Evolutionary conservation across 1,139 yeast genomes (phyloP).

Genomic region (Pichia sp.): DNA sequence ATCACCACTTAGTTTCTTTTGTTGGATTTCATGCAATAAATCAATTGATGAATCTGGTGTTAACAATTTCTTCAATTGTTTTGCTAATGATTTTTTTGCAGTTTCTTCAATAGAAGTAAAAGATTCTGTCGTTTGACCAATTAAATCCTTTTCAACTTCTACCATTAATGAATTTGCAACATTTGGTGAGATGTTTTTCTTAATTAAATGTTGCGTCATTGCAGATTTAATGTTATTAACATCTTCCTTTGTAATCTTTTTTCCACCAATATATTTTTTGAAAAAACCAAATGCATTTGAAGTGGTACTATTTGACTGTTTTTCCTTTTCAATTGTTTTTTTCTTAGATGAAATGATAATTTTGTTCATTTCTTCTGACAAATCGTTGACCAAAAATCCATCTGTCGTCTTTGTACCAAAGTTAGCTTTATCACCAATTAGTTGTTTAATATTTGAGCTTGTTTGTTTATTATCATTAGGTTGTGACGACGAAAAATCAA

Average conservation of each 20-base stretch:
- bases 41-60: constrained; percentile 94
- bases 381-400: constrained; percentile 47
- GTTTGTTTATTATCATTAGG: constrained; percentile 10
- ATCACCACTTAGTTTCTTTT: constrained; percentile 33
- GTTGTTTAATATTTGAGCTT: constrained; percentile 25
- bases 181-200: constrained; percentile 48
- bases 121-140: constrained; percentile 59
- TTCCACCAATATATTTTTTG: constrained; percentile 53
- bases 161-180: constrained; percentile 52
- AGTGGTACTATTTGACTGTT: constrained; percentile 24
- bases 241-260: constrained; percentile 43
- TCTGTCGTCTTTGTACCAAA: constrained; percentile 42
- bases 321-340: constrained; percentile 16
- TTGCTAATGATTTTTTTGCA: constrained; percentile 61
- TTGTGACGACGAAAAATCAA: constrained; percentile 41
- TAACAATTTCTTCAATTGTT: constrained; percentile 70
- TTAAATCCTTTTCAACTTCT: constrained; percentile 51
- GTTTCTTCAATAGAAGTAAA: constrained; percentile 60
- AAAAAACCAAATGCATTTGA: constrained; percentile 46
- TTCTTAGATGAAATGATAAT: constrained; percentile 28
- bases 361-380: constrained; percentile 40
- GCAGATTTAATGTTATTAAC: constrained; percentile 36
- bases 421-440: constrained; percentile 32
- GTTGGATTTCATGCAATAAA: constrained; percentile 73
- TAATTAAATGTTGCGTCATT: constrained; percentile 42